Evolutionary conservation across 1,139 yeast species (phyloP), one percentile per base, ranked within the genome.

Genomic region (Meyerozyma guilliermondii): DNA sequence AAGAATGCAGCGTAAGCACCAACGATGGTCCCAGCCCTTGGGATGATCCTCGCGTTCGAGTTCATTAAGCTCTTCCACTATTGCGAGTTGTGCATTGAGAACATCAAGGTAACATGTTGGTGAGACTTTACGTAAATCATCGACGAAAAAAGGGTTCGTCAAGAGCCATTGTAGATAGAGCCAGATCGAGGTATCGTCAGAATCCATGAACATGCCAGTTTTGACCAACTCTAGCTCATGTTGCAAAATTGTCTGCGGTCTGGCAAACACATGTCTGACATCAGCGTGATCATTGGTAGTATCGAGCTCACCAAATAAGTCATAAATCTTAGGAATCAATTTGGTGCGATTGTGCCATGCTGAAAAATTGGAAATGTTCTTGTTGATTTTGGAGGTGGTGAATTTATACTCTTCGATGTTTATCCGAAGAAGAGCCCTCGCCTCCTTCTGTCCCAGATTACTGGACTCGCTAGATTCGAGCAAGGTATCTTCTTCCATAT

Each of bases 101-200:
- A 75, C 46, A 0, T 66, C 62, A 4, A 58, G 24, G 39, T 61
- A 59, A 1, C 39, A 2, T 47, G 45, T 27, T 40, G 41, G 33
- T 40, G 33, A 29, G 45, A 39, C 51, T 39, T 66, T 62, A 10
- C 50, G 48, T 35, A 60, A 55, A 8, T 67, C 54, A 10, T 49
- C 36, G 1, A 72, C 66, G 42, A 81, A 74, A 17, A 79, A 65
- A 2, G 73, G 70, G 31, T 77, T 77, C 5, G 82, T 76, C 10
- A 89, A 62, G 17, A 92, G 66, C 98, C 98, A 92, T 41, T 82
- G 76, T 45, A 87, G 73, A 60, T 91, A 92, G 4, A 85, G 74
- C 98, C 98, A 92, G 1, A 88, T 83, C 0, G 96, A 86, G 40
- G 94, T 92, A 58, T 92, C 98, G 39, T 87, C 95, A 0, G 95